Evolutionary conservation across 768 basidiomycete species (phyloP), one percentile per base, ranked within the genome.

Genomic region (Pleurotus ostreatus): DNA sequence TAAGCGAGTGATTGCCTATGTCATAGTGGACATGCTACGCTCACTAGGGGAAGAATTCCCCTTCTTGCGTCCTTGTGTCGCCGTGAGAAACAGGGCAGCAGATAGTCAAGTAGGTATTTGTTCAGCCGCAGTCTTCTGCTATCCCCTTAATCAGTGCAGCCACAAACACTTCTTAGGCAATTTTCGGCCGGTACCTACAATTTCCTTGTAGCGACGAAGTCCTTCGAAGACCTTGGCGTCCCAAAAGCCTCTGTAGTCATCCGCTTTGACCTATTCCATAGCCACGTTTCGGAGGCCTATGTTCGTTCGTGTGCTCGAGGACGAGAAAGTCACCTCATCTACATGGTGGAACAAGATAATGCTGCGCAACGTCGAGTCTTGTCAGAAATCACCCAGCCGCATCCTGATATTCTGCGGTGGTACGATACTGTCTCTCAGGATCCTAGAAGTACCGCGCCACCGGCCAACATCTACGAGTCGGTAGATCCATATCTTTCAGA

Each of bases 251-350:
- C 79, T 5, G 68, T 85, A 25, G 78, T 92, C 8, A 77, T 92
- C 62, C 76, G 84, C 88, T 87, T 77, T 61, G 79, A 87, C 61
- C 63, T 85, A 0, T 83, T 82, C 55, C 81, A 86, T 60, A 83
- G 85, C 59, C 82, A 83, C 52, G 64, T 86, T 5, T 84, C 84
- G 3, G 78, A 83, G 65, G 80, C 80, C 12, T 81, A 79, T 62
- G 70, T 76, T 44, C 80, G 80, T 26, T 75, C 79, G 26, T 73
- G 74, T 30, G 72, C 80, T 40, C 65, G 73, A 46, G 78, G 77
- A 6, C 68, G 73, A 41, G 72, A 76, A 55, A 76, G 82, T 57
- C 78, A 82, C 63, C 62, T 88, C 41, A 68, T 90, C 5, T 78
- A 88, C 63, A 79, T 91, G 79, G 75, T 78, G 18, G 83, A 89